phyloP scores from a whole-genome alignment of 2,329 filamentous ascomycete genomes.

The Fusarium globosum region DNA sequence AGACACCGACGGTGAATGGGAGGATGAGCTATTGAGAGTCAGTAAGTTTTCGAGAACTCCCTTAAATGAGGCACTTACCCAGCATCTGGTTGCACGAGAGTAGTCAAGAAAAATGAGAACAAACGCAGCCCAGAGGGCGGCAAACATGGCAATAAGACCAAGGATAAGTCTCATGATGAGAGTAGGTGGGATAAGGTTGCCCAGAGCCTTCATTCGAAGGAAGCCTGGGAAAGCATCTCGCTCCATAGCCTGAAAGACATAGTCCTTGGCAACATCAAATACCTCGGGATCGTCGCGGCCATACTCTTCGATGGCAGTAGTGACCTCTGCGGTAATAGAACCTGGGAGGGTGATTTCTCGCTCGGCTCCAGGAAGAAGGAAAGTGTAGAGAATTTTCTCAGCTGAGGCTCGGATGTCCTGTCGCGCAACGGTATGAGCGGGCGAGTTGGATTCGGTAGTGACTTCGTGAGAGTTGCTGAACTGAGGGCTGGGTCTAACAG shows the following conservation, averaged over 20 bases:
- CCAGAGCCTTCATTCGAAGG: slow-evolving; percentile 91
- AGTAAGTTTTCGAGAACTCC: slow-evolving; percentile 1
- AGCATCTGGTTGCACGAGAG: slow-evolving; percentile 78
- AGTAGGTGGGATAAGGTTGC: slow-evolving; percentile 92
- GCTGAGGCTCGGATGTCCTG: slow-evolving; percentile 92
- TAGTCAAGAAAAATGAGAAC: slow-evolving; percentile 91
- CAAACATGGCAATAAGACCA: slow-evolving; percentile 85
- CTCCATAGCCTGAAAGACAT: slow-evolving; percentile 99
- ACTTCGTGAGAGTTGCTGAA: slow-evolving; percentile 71
- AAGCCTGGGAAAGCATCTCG: slow-evolving; percentile 99
- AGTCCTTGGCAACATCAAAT: slow-evolving; percentile 97
- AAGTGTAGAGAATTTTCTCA: slow-evolving; percentile 99
- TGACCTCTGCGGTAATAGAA: slow-evolving; percentile 86
- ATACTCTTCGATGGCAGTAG: slow-evolving; percentile 87
- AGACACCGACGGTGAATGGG: slow-evolving; percentile 91
- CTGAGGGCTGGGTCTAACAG: slow-evolving; percentile 62
- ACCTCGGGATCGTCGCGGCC: slow-evolving; percentile 96
- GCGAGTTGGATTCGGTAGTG: slow-evolving; percentile 82
- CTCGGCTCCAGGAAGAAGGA: slow-evolving; percentile 92
- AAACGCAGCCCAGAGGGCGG: slow-evolving; percentile 93
- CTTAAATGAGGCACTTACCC: slow-evolving; percentile 68
- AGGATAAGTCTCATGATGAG: slow-evolving; percentile 87
- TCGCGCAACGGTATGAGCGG: slow-evolving; percentile 84
- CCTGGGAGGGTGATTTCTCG: slow-evolving; percentile 94
- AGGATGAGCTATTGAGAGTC: slow-evolving; percentile 69